Base-by-base conservation (phyloP, 306 rosid species). In the Medicago lupulina region DNA sequence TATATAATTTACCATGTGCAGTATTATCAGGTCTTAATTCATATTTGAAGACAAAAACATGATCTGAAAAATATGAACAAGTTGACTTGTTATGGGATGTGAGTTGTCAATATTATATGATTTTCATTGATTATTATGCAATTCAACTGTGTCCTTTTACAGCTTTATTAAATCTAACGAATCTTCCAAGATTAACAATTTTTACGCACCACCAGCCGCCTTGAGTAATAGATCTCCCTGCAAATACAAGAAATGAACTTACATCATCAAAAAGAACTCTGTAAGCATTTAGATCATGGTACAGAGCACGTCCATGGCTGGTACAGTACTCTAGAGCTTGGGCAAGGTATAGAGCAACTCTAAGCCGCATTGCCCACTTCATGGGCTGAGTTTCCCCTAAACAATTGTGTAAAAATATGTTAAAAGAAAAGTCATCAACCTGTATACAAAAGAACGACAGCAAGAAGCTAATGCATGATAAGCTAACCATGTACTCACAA, bases 321-420 rank as follows among this genome's bases (percentile, higher is more conserved):
- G 97, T 92, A 76, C 98, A 95, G 83, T 95, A 95, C 76, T 95
- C 97, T 31, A 95, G 90, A 65, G 98, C 97, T 85, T 95, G 92
- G 72, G 96, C 96, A 75, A 95, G 96, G 86, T 86, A 83, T 58
- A 95, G 81, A 76, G 97, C 98, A 85, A 92, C 98, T 75, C 98
- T 88, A 60, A 95, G 86, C 79, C 98, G 91, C 93, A 92, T 95
- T 23, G 96, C 86, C 96, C 97, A 95, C 76, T 87, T 89, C 97
- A 95, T 90, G 12, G 98, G 98, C 80, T 90, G 96, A 61, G 86
- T 74, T 78, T 95, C 98, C 98, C 98, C 98, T 93, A 68, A 43
- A 82, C 36, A 59, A 77, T 67, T 69, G 80, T 50, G 80, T 64
- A 58, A 79, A 70, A 14, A 78, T 54, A 40, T 59, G 40, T 83